Percentiles rank a stretch among this genome's conserved stretches.
These are phyloP conservation scores for Durusdinium trenchii DNA, from an alignment of 73 alveolate genomes.

Conservation along the genomic window DNA sequence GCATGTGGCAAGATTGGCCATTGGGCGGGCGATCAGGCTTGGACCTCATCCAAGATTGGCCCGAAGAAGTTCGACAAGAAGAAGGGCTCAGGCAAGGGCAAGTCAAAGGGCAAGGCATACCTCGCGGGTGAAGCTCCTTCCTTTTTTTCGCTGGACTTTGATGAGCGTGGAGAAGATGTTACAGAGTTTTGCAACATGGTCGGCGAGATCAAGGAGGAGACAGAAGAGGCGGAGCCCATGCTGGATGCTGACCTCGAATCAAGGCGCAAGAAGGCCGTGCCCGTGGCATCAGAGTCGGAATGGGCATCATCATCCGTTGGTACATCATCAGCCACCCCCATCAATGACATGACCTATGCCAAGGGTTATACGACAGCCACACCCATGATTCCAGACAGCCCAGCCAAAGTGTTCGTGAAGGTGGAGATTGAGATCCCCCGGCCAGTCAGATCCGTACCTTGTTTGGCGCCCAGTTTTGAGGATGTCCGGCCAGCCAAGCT, in stretches of 20 bases:
- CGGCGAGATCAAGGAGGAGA: neutral
- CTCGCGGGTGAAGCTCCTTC: neutral
- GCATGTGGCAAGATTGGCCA: slow-evolving; percentile 9
- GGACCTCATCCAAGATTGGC: neutral
- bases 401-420: too few relatives aligned
- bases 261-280: neutral
- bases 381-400: neutral
- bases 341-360: too few relatives aligned
- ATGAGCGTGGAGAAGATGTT: neutral
- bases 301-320: neutral
- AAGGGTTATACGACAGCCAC: too few relatives aligned
- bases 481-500: neutral
- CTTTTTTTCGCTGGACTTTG: neutral
- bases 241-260: neutral
- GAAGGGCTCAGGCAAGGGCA: neutral
- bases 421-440: neutral
- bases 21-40: neutral
- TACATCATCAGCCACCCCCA: too few relatives aligned
- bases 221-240: neutral
- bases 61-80: neutral
- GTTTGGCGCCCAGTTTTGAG: neutral
- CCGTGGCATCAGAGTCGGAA: neutral
- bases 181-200: neutral
- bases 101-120: neutral
- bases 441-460: neutral